Evolutionary conservation across 495 filamentous ascomycete genomes (phyloP), one percentile per base, ranked within the genome.

Genomic region (Parathielavia appendiculata): DNA sequence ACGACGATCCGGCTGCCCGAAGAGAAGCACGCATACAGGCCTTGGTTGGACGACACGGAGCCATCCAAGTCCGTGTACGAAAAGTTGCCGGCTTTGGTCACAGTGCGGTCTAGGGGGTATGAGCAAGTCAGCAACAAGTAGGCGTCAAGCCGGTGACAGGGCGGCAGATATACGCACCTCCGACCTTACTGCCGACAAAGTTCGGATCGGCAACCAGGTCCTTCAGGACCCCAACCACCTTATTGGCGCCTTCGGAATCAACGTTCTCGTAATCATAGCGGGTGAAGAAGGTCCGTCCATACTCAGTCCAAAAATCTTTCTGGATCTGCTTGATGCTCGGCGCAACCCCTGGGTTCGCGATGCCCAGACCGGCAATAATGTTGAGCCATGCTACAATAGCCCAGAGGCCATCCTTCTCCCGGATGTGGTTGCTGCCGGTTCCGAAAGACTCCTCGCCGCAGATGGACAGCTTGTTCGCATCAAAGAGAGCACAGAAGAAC

Each of bases 401-500:
- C 93, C 93, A 98, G 51, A 97, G 78, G 45, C 93, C 93, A 64
- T 98, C 93, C 81, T 98, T 98, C 83, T 98, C 93, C 55, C 93
- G 87, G 70, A 98, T 96, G 73, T 98, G 93, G 78, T 98, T 96
- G 80, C 88, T 92, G n/a, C 93, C 93, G 2, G 93, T 98, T 40
- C 93, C 93, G 71, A 98, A 98, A 52, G 87, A 92, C 80, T 98
- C 93, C 73, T 98, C 93, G 43, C 93, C 93, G 71, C 93, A 98
- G 73, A 98, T 98, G 64, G 92, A 96, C 72, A 98, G 87, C 82
- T 96, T 96, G 74, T 97, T 79, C 60, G 91, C 88, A 68, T 98
- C 93, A 67, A 98, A 97, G 54, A 98, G 80, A 67, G 91, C 93
- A 73, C 93, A 98, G 85, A 98, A 98, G 82, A 98, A 98, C 75